Evolutionary conservation across 345 rosid genomes (phyloP).

Genomic region (Eucalyptus cloeziana): DNA sequence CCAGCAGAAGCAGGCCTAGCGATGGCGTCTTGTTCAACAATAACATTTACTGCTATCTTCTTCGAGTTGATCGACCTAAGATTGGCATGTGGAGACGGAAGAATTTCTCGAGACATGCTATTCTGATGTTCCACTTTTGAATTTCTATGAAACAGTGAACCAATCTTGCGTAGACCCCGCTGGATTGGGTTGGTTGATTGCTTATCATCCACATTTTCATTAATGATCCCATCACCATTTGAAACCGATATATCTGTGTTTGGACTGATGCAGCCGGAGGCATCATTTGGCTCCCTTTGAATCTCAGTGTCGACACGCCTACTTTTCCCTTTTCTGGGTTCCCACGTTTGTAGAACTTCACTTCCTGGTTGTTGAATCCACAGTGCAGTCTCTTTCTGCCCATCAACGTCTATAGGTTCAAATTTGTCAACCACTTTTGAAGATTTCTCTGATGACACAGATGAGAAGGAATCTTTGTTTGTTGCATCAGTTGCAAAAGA

Average conservation of each 20-base stretch:
- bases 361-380: slow-evolving; percentile 91
- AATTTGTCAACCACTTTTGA: slow-evolving; percentile 41
- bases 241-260: neutral
- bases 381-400: slow-evolving; percentile 60
- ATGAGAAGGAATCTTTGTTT: slow-evolving; percentile 32
- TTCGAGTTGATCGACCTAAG: slow-evolving; percentile 36
- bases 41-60: slow-evolving; percentile 28
- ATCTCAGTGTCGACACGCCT: slow-evolving; percentile 34
- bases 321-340: slow-evolving; percentile 73
- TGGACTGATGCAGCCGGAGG: neutral
- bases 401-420: slow-evolving; percentile 74
- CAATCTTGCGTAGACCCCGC: slow-evolving; percentile 38
- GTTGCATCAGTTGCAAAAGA: slow-evolving; percentile 18
- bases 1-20: slow-evolving; percentile 9
- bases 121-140: neutral
- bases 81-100: slow-evolving; percentile 39
- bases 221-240: slow-evolving; percentile 9
- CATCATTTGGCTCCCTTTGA: slow-evolving; percentile 17
- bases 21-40: slow-evolving; percentile 27
- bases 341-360: slow-evolving; percentile 69
- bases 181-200: slow-evolving; percentile 8
- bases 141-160: slow-evolving; percentile 40
- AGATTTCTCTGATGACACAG: slow-evolving; percentile 30
- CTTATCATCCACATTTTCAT: slow-evolving; percentile 40
- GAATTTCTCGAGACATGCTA: slow-evolving; percentile 6